phyloP scores from a whole-genome alignment of 164 flowering plant genomes.

The Echeveria elegans region DNA sequence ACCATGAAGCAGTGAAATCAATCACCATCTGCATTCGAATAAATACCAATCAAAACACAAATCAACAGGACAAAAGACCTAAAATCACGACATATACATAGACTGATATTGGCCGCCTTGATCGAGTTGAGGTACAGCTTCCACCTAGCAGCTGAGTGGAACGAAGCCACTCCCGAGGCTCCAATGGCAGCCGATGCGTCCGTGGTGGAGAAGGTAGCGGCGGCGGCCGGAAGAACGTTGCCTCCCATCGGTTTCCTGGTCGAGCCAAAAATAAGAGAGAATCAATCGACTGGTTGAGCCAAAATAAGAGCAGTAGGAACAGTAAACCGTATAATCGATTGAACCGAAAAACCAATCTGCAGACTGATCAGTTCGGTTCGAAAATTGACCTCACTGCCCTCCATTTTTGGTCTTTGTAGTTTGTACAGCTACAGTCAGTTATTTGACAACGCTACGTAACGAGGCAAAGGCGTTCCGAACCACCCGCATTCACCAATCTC shows the following conservation, averaged over 20 bases:
- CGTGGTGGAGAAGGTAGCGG: neutral
- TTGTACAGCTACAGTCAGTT: neutral
- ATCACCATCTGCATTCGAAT: conserved; percentile 31
- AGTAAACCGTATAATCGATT: no score
- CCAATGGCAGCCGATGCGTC: no score
- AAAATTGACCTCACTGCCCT: neutral
- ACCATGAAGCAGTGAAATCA: conserved; percentile 78
- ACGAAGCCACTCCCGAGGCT: conserved; percentile 18
- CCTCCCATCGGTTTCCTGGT: conserved; percentile 26
- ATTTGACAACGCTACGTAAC: neutral
- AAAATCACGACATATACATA: neutral
- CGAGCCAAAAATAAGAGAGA: no score
- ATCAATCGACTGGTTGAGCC: neutral
- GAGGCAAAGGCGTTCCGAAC: neutral
- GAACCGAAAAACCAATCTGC: neutral
- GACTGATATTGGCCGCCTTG: conserved; percentile 24
- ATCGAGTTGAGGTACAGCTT: conserved; percentile 41
- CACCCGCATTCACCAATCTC: neutral
- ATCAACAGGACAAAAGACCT: neutral
- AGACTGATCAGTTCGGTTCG: neutral
- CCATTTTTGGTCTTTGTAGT: neutral
- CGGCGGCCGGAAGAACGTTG: conserved; percentile 11
- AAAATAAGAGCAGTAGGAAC: no score
- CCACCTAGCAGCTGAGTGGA: conserved; percentile 51
- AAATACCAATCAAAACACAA: neutral